These are phyloP conservation scores for Sphaerulina vaccinii DNA, from an alignment of 2,329 filamentous ascomycete genomes.

Conservation along the genomic window DNA sequence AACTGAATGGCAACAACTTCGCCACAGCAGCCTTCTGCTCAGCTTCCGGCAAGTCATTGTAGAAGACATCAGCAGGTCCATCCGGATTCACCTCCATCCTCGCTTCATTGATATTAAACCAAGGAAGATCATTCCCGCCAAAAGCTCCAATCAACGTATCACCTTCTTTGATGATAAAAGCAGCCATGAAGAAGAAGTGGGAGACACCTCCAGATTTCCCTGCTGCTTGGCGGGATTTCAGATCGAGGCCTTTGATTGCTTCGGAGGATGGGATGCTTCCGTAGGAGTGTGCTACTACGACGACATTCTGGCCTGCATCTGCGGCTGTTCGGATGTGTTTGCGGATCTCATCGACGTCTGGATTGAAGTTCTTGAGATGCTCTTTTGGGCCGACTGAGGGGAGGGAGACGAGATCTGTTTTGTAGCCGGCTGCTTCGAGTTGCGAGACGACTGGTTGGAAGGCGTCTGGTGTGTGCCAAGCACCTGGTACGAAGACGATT, in stretches of 20 bases:
- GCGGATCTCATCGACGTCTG: constrained; percentile 12
- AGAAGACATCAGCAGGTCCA: constrained; percentile 20
- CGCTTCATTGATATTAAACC: constrained; percentile 18
- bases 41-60: constrained; percentile 20
- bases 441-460: constrained; percentile 2
- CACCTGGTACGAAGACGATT: constrained; percentile 18
- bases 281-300: constrained; percentile 36
- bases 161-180: constrained; percentile 29
- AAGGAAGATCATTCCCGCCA: constrained; percentile 12
- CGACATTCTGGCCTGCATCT: constrained; percentile 29
- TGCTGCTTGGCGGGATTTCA: constrained; percentile 8
- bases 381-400: constrained; percentile 6
- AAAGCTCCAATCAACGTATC: constrained; percentile 22
- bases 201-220: constrained; percentile 28
- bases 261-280: constrained; percentile 32
- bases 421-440: constrained; percentile 11
- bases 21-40: constrained; percentile 9
- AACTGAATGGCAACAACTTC: constrained; percentile 12
- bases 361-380: constrained; percentile 5
- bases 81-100: constrained; percentile 11
- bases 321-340: constrained; percentile 20
- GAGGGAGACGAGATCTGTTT: constrained; percentile 10
- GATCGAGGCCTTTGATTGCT: constrained; percentile 25
- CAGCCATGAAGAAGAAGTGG: constrained; percentile 29
- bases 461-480: constrained; percentile 15